These are phyloP conservation scores for Blastobotrys ciferrii DNA, from an alignment of 1,139 yeast species.

Conservation along the genomic window DNA sequence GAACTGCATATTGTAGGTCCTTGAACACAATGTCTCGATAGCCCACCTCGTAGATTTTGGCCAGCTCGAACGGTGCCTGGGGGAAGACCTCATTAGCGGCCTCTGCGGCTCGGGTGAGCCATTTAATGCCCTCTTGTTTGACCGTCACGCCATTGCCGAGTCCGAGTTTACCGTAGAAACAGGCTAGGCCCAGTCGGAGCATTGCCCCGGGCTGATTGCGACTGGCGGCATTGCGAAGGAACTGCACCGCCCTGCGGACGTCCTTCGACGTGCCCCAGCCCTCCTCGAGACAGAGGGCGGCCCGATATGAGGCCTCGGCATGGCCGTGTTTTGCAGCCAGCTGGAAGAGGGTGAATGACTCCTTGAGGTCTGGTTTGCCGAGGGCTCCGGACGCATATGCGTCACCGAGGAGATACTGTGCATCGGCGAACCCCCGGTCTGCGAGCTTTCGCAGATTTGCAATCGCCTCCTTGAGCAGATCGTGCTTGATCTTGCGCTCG, in stretches of 20 bases:
- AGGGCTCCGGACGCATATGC: slow-evolving; percentile 84
- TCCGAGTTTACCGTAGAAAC: slow-evolving; percentile 84
- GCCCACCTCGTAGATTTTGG: slow-evolving; percentile 78
- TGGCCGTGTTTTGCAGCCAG: slow-evolving; percentile 94
- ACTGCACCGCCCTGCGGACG: slow-evolving; percentile 80
- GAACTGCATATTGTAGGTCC: slow-evolving; percentile 81
- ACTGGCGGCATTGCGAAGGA: slow-evolving; percentile 81
- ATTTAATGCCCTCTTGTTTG: slow-evolving; percentile 84
- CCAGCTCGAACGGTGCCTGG: slow-evolving; percentile 92
- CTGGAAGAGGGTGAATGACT: slow-evolving; percentile 74
- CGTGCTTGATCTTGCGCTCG: slow-evolving; percentile 45
- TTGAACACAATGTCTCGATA: slow-evolving; percentile 83
- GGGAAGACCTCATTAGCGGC: slow-evolving; percentile 81
- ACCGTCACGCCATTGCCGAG: slow-evolving; percentile 63
- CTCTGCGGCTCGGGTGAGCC: slow-evolving; percentile 86
- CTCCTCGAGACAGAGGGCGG: slow-evolving; percentile 88
- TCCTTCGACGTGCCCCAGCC: slow-evolving; percentile 92
- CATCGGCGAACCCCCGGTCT: slow-evolving; percentile 82
- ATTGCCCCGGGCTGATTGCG: slow-evolving; percentile 94
- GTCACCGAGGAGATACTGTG: slow-evolving; percentile 88
- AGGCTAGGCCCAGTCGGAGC: slow-evolving; percentile 86
- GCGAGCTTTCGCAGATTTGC: slow-evolving; percentile 67
- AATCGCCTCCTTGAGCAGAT: slow-evolving; percentile 66
- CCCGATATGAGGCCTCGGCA: slow-evolving; percentile 84
- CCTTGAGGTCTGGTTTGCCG: slow-evolving; percentile 77